Percentiles rank a stretch among this genome's conserved stretches.
These are phyloP conservation scores for Viola pubescens DNA, from an alignment of 441 rosid genomes.

Conservation along the genomic window DNA sequence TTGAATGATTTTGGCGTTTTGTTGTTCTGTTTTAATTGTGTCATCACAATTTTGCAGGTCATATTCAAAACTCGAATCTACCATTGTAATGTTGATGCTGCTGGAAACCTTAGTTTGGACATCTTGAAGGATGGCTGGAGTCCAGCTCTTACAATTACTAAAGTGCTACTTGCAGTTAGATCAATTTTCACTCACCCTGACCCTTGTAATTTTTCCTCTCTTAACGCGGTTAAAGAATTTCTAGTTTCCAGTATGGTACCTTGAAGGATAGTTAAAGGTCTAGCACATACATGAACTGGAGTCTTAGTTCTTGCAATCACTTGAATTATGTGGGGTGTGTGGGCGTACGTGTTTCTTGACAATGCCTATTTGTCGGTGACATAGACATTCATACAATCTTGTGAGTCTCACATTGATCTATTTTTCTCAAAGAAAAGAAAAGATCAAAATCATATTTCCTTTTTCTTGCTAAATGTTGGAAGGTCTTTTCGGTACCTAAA, in stretches of 20 bases:
- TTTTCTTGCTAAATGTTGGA: too few relatives aligned
- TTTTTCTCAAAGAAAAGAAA: too few relatives aligned
- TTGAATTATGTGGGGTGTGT: too few relatives aligned
- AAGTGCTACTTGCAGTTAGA: slow-evolving; percentile 71
- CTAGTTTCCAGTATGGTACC: too few relatives aligned
- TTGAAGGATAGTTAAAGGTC: too few relatives aligned
- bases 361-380: too few relatives aligned
- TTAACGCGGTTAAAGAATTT: not conserved
- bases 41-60: slow-evolving; percentile 37
- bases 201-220: slow-evolving; percentile 39
- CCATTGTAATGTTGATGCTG: slow-evolving; percentile 78
- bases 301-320: too few relatives aligned
- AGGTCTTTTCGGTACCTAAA: not conserved
- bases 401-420: too few relatives aligned
- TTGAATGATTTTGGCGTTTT: not conserved
- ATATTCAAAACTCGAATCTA: slow-evolving; percentile 78
- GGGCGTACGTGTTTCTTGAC: too few relatives aligned
- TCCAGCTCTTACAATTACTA: slow-evolving; percentile 74
- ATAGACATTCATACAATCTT: too few relatives aligned
- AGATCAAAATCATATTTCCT: too few relatives aligned
- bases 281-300: too few relatives aligned
- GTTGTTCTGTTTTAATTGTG: slow-evolving; percentile 10
- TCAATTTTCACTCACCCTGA: slow-evolving; percentile 71
- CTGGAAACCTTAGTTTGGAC: slow-evolving; percentile 60
- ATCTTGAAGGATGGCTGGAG: slow-evolving; percentile 85